Evolutionary conservation across 768 basidiomycete genomes (phyloP), one percentile per base, ranked within the genome.

Genomic region (Baorangia bicolor): DNA sequence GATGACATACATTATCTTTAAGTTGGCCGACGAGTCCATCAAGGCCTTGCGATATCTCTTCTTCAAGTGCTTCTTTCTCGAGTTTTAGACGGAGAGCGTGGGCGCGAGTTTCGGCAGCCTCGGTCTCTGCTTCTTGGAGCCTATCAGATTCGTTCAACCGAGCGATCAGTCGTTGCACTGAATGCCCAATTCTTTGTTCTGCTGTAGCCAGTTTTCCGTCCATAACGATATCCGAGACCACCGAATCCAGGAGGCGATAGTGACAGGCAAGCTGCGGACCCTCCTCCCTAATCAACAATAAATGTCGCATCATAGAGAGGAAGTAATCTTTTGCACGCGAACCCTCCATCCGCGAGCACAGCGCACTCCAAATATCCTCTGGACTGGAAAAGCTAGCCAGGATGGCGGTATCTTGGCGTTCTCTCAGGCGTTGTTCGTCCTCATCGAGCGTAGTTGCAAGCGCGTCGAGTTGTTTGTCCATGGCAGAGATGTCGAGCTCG

Each of bases 101-200:
- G 20, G 83, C 77, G 39, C 88, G 84, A 20, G 87, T 82, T 60
- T 84, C 82, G 1, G 81, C 78, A 18, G 88, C 84, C 55, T 96
- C 91, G n/a, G 85, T 81, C 67, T 92, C 86, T 10, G 88, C 82
- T n/a, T 75, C 72, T 66, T 92, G 90, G 56, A 87, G 80, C 34
- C 88, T 84, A 59, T 98, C 94, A 21, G 90, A 85, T 63, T 96
- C 93, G 58, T 91, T 94, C 70, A 98, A 90, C 68, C 90, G 88
- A 1, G 90, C 85, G 46, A 97, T 88, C 53, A 98, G 81, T 42
- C 88, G 82, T 60, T 92, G 87, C 12, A 98, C 95, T 9, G 93
- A 94, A 62, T 90, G 85, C 0, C 94, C 95, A 62, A 96, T 80
- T 34, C 93, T 82, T 49, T 86, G 83, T 61, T 95, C 90, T 13